These are phyloP conservation scores for Neoboletus brunneissimus DNA, from an alignment of 768 basidiomycete genomes.

Conservation along the genomic window DNA sequence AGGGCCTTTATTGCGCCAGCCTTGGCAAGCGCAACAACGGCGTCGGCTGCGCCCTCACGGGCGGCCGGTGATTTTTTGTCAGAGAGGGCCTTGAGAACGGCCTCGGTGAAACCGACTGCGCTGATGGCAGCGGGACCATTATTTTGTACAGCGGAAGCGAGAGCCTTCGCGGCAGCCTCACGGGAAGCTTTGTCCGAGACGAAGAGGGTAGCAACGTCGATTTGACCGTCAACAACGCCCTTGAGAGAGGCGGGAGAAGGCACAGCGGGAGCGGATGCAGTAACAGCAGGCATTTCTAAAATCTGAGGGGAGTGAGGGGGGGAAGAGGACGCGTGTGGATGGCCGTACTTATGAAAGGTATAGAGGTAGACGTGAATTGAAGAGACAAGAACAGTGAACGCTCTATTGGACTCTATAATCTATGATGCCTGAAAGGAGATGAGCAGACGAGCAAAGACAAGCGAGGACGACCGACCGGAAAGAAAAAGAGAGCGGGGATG, in stretches of 20 bases:
- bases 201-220: slow-evolving; percentile 77
- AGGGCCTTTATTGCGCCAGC: slow-evolving; percentile 76
- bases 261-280: slow-evolving; percentile 54
- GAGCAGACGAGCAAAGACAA: neutral
- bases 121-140: slow-evolving; percentile 77
- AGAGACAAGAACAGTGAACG: slow-evolving; percentile 38
- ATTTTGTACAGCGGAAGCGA: slow-evolving; percentile 78
- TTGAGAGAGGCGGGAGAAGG: slow-evolving; percentile 73
- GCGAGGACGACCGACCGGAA: slow-evolving; percentile 24
- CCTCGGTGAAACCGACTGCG: slow-evolving; percentile 65
- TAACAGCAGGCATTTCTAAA: slow-evolving; percentile 78
- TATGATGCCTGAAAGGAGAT: slow-evolving; percentile 36
- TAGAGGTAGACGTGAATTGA: slow-evolving; percentile 33
- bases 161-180: slow-evolving; percentile 61
- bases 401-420: slow-evolving; percentile 54
- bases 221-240: slow-evolving; percentile 58
- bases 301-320: slow-evolving; percentile 35
- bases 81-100: slow-evolving; percentile 77
- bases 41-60: slow-evolving; percentile 83
- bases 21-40: slow-evolving; percentile 62
- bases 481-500: slow-evolving; percentile 34
- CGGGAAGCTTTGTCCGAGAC: slow-evolving; percentile 82
- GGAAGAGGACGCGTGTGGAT: neutral
- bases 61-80: slow-evolving; percentile 95
- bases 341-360: slow-evolving; percentile 41